phyloP scores from a whole-genome alignment of 2,329 filamentous ascomycete species.

The Fusarium sulawesiense region DNA sequence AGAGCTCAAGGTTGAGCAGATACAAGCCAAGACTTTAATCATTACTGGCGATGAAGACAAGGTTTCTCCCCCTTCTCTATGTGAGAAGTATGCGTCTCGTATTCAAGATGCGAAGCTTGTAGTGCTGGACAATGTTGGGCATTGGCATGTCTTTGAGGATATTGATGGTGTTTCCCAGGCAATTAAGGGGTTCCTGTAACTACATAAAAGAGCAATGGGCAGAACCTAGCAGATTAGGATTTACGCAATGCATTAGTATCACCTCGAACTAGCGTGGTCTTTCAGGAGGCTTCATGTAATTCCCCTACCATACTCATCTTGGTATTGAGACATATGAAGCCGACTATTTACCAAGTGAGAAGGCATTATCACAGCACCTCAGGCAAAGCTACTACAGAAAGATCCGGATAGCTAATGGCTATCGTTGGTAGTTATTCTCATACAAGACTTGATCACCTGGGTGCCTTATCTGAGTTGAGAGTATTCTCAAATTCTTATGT shows the following conservation, averaged over 20 bases:
- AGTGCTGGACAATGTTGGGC: not conserved
- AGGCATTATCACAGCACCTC: not conserved
- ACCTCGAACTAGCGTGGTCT: not conserved
- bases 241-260: not conserved
- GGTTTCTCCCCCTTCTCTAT: not conserved
- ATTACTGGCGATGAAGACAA: conserved; percentile 1
- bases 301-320: not conserved
- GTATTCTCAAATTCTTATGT: not conserved
- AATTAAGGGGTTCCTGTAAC: not conserved
- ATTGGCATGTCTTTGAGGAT: conserved; percentile 9
- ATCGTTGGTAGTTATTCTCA: not conserved
- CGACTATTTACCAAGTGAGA: too few species aligned
- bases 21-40: conserved; percentile 37
- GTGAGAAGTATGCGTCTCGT: not conserved
- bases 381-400: too few species aligned
- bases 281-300: not conserved
- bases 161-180: not conserved
- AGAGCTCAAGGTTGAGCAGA: conserved; percentile 48
- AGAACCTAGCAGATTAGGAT: not conserved
- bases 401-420: too few species aligned
- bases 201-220: not conserved
- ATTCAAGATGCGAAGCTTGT: not conserved
- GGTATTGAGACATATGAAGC: too few species aligned
- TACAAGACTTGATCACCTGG: not conserved
- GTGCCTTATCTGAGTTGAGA: too few species aligned